Evolutionary conservation across 257 asterid genomes (phyloP).

Genomic region (Ilex aquifolium): DNA sequence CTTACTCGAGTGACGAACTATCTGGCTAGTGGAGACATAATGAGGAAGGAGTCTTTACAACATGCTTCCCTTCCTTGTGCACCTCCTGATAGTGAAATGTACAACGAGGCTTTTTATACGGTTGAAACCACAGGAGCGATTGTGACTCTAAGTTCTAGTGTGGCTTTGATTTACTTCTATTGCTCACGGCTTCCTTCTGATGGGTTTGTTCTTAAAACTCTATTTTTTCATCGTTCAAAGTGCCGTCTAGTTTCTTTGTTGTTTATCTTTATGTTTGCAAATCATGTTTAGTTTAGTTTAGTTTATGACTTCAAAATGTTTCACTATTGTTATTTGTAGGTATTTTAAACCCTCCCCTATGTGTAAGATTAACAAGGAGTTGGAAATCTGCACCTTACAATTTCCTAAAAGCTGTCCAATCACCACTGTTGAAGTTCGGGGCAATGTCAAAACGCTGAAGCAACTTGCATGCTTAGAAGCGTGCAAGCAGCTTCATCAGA

Average conservation of each 20-base stretch:
- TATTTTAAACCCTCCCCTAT: conserved; percentile 75
- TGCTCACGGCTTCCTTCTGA: conserved; percentile 86
- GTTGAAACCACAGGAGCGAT: conserved; percentile 62
- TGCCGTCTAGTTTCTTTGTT: conserved; percentile 2
- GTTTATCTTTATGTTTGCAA: not conserved
- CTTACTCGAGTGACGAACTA: conserved; percentile 38
- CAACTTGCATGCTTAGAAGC: conserved; percentile 81
- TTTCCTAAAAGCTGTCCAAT: conserved; percentile 75
- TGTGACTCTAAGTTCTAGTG: conserved; percentile 62
- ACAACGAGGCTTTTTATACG: conserved; percentile 40
- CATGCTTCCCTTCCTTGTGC: conserved; percentile 63
- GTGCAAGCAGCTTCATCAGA: conserved; percentile 71
- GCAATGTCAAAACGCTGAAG: conserved; percentile 36
- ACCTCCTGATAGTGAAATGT: conserved; percentile 34
- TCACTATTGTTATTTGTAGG: conserved; percentile 28
- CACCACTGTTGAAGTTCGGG: conserved; percentile 32
- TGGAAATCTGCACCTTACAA: conserved; percentile 35
- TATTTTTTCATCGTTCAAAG: conserved; percentile 2
- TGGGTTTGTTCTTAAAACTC: conserved; percentile 37
- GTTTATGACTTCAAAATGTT: not conserved
- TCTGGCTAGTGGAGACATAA: conserved; percentile 53
- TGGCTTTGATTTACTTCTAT: conserved; percentile 52
- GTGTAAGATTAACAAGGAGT: conserved; percentile 37
- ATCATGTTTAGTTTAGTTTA: too few relatives aligned
- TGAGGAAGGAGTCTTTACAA: conserved; percentile 61